These are phyloP conservation scores for Penstemon davidsonii DNA, from an alignment of 257 asterid species.

Conservation along the genomic window DNA sequence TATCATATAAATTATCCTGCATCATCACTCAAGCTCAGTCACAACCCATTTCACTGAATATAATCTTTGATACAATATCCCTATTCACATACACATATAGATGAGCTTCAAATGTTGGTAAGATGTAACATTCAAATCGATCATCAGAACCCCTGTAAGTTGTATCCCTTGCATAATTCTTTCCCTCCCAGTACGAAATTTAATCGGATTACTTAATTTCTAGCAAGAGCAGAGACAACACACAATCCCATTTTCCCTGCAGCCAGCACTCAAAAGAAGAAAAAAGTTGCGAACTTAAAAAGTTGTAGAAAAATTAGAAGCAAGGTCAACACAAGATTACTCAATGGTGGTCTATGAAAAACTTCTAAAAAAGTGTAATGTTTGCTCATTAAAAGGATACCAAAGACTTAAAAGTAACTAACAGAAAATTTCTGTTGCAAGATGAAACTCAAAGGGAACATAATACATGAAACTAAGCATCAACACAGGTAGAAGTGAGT, in stretches of 20 bases:
- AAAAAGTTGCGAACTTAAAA: conserved; percentile 8
- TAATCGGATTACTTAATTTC: conserved; percentile 28
- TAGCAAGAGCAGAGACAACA: conserved; percentile 32
- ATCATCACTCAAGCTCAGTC: conserved; percentile 35
- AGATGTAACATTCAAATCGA: conserved; percentile 28
- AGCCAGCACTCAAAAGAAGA: conserved; percentile 33
- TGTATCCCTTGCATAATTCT: conserved; percentile 21
- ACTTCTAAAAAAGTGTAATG: neutral
- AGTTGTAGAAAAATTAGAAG: conserved; percentile 21
- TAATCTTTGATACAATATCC: conserved; percentile 37
- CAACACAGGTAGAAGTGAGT: neutral
- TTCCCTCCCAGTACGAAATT: conserved; percentile 27
- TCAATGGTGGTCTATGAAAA: conserved; percentile 10
- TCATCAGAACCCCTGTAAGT: conserved; percentile 30
- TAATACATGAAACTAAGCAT: conserved; percentile 16
- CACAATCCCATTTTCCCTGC: conserved; percentile 33
- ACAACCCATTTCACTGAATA: conserved; percentile 33
- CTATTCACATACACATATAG: conserved; percentile 31
- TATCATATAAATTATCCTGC: conserved; percentile 33
- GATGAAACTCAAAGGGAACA: conserved; percentile 9
- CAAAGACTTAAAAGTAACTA: conserved; percentile 14
- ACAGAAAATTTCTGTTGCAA: conserved; percentile 16
- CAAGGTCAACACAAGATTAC: conserved; percentile 24
- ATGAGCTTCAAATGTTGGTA: conserved; percentile 33
- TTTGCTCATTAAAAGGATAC: conserved; percentile 12